Conservation (phyloP, 139 green algal species). For the Eudorina sp. region DNA sequence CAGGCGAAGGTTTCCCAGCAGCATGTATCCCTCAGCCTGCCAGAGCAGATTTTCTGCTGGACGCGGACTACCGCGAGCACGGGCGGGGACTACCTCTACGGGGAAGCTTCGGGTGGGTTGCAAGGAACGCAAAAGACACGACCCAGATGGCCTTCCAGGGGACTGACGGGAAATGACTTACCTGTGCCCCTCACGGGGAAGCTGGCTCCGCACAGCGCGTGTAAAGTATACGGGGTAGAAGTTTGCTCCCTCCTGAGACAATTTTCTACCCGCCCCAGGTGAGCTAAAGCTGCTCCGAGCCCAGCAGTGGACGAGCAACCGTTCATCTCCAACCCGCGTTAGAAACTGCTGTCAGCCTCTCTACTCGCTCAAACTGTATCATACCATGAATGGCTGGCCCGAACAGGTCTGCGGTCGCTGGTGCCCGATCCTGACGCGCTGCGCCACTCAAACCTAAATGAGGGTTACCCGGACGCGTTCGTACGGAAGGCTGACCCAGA, state of each 20-base stretch:
- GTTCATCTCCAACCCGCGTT: too few relatives aligned
- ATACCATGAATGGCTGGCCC: background rate
- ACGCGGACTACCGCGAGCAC: background rate
- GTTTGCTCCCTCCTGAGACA: too few relatives aligned
- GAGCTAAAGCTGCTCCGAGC: too few relatives aligned
- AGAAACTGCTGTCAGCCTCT: background rate
- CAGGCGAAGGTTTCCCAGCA: too few relatives aligned
- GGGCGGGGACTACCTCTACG: constrained; percentile 36
- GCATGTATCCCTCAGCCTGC: constrained; percentile 3
- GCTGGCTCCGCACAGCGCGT: too few relatives aligned
- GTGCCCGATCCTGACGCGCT: background rate
- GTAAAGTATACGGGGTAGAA: too few relatives aligned
- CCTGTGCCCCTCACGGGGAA: too few relatives aligned
- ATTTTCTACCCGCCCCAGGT: too few relatives aligned
- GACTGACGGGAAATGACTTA: too few relatives aligned
- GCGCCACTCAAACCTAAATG: background rate
- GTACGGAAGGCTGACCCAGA: constrained; percentile 31
- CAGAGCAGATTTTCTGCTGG: constrained; percentile 25
- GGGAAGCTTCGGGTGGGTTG: background rate
- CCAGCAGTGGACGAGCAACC: too few relatives aligned
- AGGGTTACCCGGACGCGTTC: constrained; percentile 29
- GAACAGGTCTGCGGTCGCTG: background rate
- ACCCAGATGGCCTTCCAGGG: too few relatives aligned
- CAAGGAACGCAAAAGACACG: too few relatives aligned
- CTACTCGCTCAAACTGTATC: background rate